Evolutionary conservation across 2,329 filamentous ascomycete species (phyloP), one percentile per base, ranked within the genome.

Genomic region (Lachnellula subtilissima): DNA sequence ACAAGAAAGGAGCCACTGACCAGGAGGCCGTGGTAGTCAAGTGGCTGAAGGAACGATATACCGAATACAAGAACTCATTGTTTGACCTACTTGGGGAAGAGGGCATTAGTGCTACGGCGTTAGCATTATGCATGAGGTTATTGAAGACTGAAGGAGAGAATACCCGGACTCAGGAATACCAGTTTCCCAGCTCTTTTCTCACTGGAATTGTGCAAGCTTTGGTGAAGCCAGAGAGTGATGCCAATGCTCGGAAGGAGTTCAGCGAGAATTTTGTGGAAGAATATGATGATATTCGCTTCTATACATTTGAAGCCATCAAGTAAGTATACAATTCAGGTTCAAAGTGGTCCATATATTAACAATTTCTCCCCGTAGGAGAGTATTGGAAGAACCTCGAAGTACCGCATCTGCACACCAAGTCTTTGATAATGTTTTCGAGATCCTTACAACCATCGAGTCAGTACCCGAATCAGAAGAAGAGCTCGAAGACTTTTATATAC

Each of bases 261-360:
- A 77, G 87, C 25, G 82, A 89, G 56, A 90, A 90, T 62, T 97
- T 85, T 69, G 78, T 91, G 50, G 85, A 89, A 69, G 79, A 87
- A 70, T 91, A 86, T 69, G 88, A 94, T 66, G 94, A 97, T 71
- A 79, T 97, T 58, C 81, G 90, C 61, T 96, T 87, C 71, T 91
- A 88, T 71, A 90, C 91, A 0, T 89, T 96, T 68, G 80, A 85
- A 65, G 82, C 83, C 14, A 76, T 96, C 64, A 82, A 82, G 86
- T 90, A 81, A 65, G 85, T 77, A 56, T 7, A 35, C 43, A 2
- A 45, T 19, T 40, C 42, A n/a, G 11, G 23, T 17, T 50, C 22
- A 19, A 19, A 17, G 35, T 35, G n/a, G 14, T 19, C 9, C n/a
- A 22, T 35, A 47, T 40, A 22, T 56, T 64, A 54, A 65, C 42